phyloP scores from a whole-genome alignment of 192 early-diverging fungal genomes.

The Chytriomyces hyalinus region DNA sequence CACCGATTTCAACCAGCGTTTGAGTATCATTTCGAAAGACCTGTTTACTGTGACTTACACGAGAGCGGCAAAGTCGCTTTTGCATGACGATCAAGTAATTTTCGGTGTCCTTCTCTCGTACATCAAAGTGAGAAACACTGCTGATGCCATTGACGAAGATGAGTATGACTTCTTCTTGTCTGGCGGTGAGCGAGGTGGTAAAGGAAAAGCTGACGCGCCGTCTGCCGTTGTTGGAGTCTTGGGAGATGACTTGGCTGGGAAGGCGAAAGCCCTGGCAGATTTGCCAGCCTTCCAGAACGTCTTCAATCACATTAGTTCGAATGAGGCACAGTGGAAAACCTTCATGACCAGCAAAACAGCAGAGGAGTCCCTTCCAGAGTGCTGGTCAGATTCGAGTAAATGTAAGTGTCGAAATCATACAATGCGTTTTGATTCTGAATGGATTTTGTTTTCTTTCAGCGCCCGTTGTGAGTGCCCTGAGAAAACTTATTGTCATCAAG shows the following conservation, averaged over 20 bases:
- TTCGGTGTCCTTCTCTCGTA: slow-evolving; percentile 87
- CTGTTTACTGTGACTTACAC: slow-evolving; percentile 83
- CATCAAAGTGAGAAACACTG: slow-evolving; percentile 75
- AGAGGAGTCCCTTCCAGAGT: slow-evolving; percentile 45
- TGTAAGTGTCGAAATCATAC: slow-evolving; percentile 4
- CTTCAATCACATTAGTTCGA: slow-evolving; percentile 36
- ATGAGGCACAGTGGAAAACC: slow-evolving; percentile 43
- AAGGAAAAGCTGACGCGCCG: background rate
- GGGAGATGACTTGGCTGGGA: slow-evolving; percentile 40
- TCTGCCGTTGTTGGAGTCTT: slow-evolving; percentile 16
- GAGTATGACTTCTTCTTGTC: slow-evolving; percentile 77
- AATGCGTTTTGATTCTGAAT: too few species aligned
- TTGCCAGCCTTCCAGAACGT: slow-evolving; percentile 39
- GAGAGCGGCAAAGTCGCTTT: slow-evolving; percentile 79
- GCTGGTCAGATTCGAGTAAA: slow-evolving; percentile 29
- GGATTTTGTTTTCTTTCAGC: slow-evolving; percentile 14
- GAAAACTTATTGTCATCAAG: slow-evolving; percentile 81
- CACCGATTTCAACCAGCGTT: slow-evolving; percentile 70
- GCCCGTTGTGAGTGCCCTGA: slow-evolving; percentile 65
- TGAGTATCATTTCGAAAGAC: slow-evolving; percentile 78
- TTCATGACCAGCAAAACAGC: slow-evolving; percentile 41
- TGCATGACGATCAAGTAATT: slow-evolving; percentile 91
- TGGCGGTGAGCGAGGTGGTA: slow-evolving; percentile 56
- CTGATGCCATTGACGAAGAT: slow-evolving; percentile 62
- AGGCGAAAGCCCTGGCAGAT: slow-evolving; percentile 19